Evolutionary conservation across 2,329 filamentous ascomycete species (phyloP).

Genomic region (Parascedosporium putredinis): DNA sequence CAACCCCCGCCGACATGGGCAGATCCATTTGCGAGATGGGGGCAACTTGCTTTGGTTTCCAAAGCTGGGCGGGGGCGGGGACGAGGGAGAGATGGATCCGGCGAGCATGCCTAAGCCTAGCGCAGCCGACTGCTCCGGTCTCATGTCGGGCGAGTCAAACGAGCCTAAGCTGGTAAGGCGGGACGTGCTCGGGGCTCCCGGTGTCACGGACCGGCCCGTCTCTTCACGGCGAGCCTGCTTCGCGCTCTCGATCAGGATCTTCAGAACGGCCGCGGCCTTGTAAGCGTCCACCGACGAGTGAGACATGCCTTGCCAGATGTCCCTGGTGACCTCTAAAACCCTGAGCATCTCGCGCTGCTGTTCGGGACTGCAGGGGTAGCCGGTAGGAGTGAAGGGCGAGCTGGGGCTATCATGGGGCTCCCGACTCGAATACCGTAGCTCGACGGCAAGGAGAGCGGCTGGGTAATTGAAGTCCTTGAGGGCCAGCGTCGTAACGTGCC

Average conservation of each 20-base stretch:
- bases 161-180: background rate
- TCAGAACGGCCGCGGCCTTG: constrained; percentile 74
- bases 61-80: background rate
- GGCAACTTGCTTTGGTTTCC: constrained; percentile 4
- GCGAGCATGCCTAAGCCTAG: constrained; percentile 6
- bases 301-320: constrained; percentile 71
- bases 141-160: constrained; percentile 3
- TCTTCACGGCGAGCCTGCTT: background rate
- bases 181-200: background rate
- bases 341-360: constrained; percentile 66
- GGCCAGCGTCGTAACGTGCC: constrained; percentile 69
- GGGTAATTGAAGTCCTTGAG: constrained; percentile 80
- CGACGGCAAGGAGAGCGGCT: constrained; percentile 73
- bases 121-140: constrained; percentile 6
- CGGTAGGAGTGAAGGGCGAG: background rate
- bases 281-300: constrained; percentile 80
- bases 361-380: constrained; percentile 36
- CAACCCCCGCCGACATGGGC: background rate
- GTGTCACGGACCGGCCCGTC: background rate
- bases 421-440: constrained; percentile 49
- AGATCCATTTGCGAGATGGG: constrained; percentile 6
- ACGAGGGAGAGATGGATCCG: constrained; percentile 4
- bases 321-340: constrained; percentile 59
- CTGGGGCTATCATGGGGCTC: background rate
- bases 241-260: constrained; percentile 35